Base-by-base conservation (phyloP, 202 grass and related monocot genomes). In the Carex sylvatica region DNA sequence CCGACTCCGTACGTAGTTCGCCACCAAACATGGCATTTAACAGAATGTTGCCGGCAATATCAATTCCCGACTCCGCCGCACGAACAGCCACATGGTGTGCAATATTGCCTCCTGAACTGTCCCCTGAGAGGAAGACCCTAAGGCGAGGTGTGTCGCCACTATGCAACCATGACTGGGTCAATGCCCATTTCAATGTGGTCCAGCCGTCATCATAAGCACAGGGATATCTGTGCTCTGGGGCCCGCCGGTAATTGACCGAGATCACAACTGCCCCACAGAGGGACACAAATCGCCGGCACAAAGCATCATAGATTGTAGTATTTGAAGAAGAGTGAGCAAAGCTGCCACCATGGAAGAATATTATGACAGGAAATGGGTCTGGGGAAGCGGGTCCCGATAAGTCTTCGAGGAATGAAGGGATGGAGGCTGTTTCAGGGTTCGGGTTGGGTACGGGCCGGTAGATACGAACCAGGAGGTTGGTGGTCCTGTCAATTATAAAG, bases 331-430 rank as follows among this genome's bases (percentile, higher is more conserved):
- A 98, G 86, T 98, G 96, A 2, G 91, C 96, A 49, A 99, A 99
- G 91, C 96, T 99, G 76, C 96, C 96, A 20, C 96, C 93, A 63
- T 95, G 96, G 88, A 93, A 99, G 96, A 99, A 99, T 68, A 99
- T 90, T 78, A 99, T 95, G 47, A 99, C 96, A 13, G 96, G 91
- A 86, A 95, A 93, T 22, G 92, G 96, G 35, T 95, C 92, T 10
- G 80, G 19, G 5, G 96, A 89, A n/a, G 93, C 87, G 23, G 73
- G 55, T 26, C 85, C 82, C 6, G 76, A 79, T 38, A 95, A 88
- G 85, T 89, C 92, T 8, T 94, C 83, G 0, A 95, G 91, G 55
- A 83, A 63, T 14, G 84, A 82, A 55, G 71, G 71, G 71, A 87
- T 87, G 44, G 90, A 80, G 11, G 84, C 33, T 6, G 87, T 89